Percentiles rank a stretch among this genome's conserved stretches.
These are phyloP conservation scores for Vitis hybrid DNA, from an alignment of 177 flowering plant species.

Conservation along the genomic window DNA sequence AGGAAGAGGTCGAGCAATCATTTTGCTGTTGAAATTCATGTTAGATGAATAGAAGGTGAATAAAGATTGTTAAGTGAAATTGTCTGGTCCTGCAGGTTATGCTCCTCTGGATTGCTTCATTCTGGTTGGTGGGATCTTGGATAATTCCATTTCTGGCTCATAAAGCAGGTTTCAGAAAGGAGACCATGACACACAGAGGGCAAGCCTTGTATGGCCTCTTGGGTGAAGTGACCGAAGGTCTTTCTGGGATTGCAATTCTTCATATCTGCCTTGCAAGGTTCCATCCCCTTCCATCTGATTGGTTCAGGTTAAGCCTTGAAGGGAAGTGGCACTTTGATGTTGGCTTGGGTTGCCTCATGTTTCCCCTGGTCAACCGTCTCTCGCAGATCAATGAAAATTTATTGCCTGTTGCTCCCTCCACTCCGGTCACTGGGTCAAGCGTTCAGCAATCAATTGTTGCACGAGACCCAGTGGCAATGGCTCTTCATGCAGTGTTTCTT, in stretches of 20 bases:
- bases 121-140: constrained; percentile 86
- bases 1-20: too few species aligned
- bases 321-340: constrained; percentile 73
- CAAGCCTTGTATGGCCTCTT: constrained; percentile 72
- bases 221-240: constrained; percentile 66
- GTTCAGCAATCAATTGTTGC: constrained; percentile 73
- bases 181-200: constrained; percentile 60
- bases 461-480: constrained; percentile 73
- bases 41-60: not conserved
- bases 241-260: constrained; percentile 64
- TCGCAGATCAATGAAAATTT: constrained; percentile 62
- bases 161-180: constrained; percentile 55
- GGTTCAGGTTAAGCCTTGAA: constrained; percentile 59
- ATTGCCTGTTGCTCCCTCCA: constrained; percentile 44
- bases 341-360: constrained; percentile 64
- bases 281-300: constrained; percentile 58
- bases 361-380: constrained; percentile 64
- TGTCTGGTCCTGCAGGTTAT: constrained; percentile 47
- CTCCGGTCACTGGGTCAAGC: constrained; percentile 54
- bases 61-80: not conserved
- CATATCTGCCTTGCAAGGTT: constrained; percentile 55
- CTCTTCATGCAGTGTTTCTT: constrained; percentile 57
- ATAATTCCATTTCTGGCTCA: constrained; percentile 61
- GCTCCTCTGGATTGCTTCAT: constrained; percentile 68
- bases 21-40: not conserved